Evolutionary conservation across 148 eudicot genomes (phyloP).

Genomic region (Fagopyrum tataricum): DNA sequence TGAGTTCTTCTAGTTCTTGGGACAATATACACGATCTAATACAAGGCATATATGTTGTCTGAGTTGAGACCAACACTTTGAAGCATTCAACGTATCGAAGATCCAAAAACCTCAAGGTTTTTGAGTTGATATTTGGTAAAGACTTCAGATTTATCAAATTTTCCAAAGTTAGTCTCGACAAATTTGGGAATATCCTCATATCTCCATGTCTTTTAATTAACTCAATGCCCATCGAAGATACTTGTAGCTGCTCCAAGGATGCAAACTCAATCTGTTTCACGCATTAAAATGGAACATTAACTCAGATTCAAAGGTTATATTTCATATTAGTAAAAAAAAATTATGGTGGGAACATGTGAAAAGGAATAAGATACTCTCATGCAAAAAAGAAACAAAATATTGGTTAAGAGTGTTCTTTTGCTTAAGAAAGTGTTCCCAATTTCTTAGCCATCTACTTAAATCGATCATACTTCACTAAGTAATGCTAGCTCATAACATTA

Average conservation of each 20-base stretch:
- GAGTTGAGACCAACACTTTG: background rate
- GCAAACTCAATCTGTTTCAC: background rate
- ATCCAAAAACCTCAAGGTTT: background rate
- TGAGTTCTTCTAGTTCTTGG: background rate
- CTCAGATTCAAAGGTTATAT: background rate
- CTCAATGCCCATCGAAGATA: background rate
- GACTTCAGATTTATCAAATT: background rate
- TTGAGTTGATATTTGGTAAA: background rate
- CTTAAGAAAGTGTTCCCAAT: too few relatives aligned
- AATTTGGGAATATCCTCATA: background rate
- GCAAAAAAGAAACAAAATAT: too few relatives aligned
- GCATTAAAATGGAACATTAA: background rate
- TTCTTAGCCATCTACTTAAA: too few relatives aligned
- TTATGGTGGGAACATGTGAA: too few relatives aligned
- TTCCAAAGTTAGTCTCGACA: slow-evolving; percentile 2
- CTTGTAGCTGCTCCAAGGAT: slow-evolving; percentile 1
- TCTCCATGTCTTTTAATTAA: background rate
- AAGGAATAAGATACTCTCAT: background rate
- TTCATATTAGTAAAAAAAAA: background rate
- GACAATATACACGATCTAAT: background rate
- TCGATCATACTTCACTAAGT: too few relatives aligned
- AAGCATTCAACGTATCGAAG: background rate
- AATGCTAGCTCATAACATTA: too few relatives aligned
- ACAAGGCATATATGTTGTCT: background rate
- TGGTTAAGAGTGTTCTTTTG: too few relatives aligned